These are phyloP conservation scores for Phytophthora palmivora DNA, from an alignment of 352 stramenopile genomes.

Conservation along the genomic window DNA sequence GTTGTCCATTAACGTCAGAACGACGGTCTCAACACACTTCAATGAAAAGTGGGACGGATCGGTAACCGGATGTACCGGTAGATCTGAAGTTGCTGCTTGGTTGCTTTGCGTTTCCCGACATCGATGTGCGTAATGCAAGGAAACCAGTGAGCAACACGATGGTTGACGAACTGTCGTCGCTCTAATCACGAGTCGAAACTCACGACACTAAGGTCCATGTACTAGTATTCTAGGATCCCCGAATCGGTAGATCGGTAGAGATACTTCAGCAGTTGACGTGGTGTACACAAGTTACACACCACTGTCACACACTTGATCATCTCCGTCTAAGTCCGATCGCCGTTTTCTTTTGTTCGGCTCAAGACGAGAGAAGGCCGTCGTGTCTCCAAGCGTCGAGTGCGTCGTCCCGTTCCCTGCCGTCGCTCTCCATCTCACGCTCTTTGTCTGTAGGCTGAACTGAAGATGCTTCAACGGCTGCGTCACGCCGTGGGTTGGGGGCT, in stretches of 20 bases:
- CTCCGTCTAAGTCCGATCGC: conserved; percentile 19
- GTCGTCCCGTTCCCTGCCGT: not conserved
- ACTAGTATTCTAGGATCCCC: no score
- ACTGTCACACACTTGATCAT: no score
- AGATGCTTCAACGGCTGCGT: conserved; percentile 85
- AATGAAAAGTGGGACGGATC: conserved; percentile 26
- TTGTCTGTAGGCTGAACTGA: no score
- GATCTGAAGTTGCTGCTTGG: conserved; percentile 11
- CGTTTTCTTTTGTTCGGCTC: conserved; percentile 33
- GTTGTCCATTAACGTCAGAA: conserved; percentile 11
- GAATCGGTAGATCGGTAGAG: no score
- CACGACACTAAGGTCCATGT: no score
- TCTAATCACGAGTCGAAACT: no score
- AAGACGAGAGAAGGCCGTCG: conserved; percentile 6
- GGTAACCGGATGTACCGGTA: not conserved
- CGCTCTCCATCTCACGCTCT: no score
- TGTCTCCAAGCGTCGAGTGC: conserved; percentile 7
- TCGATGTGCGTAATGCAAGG: no score
- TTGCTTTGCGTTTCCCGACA: conserved; percentile 4
- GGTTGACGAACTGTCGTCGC: no score
- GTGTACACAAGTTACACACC: no score
- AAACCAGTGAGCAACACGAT: no score
- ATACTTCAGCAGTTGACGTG: no score
- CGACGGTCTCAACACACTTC: conserved; percentile 17
- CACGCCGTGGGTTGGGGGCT: conserved; percentile 82